Evolutionary conservation across 148 eudicot genomes (phyloP).

Genomic region (Cornus kousa): DNA sequence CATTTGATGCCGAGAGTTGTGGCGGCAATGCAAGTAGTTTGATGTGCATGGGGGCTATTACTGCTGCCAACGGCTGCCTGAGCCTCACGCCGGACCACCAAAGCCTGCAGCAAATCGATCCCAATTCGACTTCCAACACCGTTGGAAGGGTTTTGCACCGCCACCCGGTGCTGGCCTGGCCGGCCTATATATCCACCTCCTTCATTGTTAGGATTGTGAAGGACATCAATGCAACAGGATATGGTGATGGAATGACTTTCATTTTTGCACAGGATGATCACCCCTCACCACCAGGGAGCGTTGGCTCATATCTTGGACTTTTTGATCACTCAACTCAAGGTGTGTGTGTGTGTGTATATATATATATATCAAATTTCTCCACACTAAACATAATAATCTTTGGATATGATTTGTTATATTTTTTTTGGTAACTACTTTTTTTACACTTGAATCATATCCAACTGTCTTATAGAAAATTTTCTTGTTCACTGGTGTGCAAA

Average conservation of each 20-base stretch:
- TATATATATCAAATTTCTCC: too few relatives aligned
- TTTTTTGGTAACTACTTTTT: too few relatives aligned
- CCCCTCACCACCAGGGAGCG: slow-evolving; percentile 53
- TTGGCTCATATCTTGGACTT: slow-evolving; percentile 59
- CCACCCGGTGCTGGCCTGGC: slow-evolving; percentile 46
- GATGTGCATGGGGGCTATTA: slow-evolving; percentile 51
- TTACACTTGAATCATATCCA: too few relatives aligned
- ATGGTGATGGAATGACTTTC: slow-evolving; percentile 74
- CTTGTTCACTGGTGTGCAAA: too few relatives aligned
- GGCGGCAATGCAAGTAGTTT: slow-evolving; percentile 22
- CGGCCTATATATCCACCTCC: slow-evolving; percentile 53
- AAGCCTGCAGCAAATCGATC: not conserved
- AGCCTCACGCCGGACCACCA: slow-evolving; percentile 39
- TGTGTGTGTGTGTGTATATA: not conserved
- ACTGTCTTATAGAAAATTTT: too few relatives aligned
- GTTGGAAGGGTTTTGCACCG: slow-evolving; percentile 47
- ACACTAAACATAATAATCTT: too few relatives aligned
- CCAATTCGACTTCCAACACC: not conserved
- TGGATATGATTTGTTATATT: too few relatives aligned
- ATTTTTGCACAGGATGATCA: slow-evolving; percentile 48
- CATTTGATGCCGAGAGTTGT: slow-evolving; percentile 48
- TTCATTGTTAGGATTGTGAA: slow-evolving; percentile 43
- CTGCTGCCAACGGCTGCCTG: slow-evolving; percentile 35
- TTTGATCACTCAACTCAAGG: slow-evolving; percentile 51
- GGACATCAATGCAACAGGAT: not conserved